Evolutionary conservation across 805 yeast genomes (phyloP).

Genomic region (Kluyveromyces aestuarii): DNA sequence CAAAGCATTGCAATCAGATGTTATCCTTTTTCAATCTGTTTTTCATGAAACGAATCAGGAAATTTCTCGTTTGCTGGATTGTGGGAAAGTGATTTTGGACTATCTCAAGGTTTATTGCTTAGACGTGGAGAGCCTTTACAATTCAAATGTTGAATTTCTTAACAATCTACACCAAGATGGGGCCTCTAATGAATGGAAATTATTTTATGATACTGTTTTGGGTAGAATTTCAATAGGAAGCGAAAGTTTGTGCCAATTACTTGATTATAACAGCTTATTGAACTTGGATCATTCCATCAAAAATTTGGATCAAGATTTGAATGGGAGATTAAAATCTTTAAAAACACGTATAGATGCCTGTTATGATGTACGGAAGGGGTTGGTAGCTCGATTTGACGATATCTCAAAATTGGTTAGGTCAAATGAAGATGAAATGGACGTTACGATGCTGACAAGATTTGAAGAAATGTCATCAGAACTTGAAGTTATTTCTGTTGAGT

Average conservation of each 20-base stretch:
- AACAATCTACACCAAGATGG: slow-evolving; percentile 35
- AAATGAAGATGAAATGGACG: slow-evolving; percentile 17
- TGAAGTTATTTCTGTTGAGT: slow-evolving; percentile 12
- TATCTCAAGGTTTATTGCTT: slow-evolving; percentile 40
- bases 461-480: slow-evolving; percentile 15
- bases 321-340: slow-evolving; percentile 10
- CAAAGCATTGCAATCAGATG: slow-evolving; percentile 37
- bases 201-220: slow-evolving; percentile 21
- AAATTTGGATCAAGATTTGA: slow-evolving; percentile 9
- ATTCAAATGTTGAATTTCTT: slow-evolving; percentile 30
- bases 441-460: slow-evolving; percentile 19
- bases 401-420: slow-evolving; percentile 3
- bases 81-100: slow-evolving; percentile 39
- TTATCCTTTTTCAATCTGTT: slow-evolving; percentile 24
- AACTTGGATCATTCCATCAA: slow-evolving; percentile 7
- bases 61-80: slow-evolving; percentile 35
- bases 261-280: slow-evolving; percentile 7
- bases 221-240: slow-evolving; percentile 8
- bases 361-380: slow-evolving; percentile 6
- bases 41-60: slow-evolving; percentile 25
- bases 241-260: slow-evolving; percentile 11
- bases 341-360: slow-evolving; percentile 14
- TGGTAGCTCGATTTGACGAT: not conserved
- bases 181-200: slow-evolving; percentile 34
- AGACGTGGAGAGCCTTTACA: slow-evolving; percentile 41